Evolutionary conservation across 1,284 basidiomycete species (phyloP).

Genomic region (Leccinum pachyderme): DNA sequence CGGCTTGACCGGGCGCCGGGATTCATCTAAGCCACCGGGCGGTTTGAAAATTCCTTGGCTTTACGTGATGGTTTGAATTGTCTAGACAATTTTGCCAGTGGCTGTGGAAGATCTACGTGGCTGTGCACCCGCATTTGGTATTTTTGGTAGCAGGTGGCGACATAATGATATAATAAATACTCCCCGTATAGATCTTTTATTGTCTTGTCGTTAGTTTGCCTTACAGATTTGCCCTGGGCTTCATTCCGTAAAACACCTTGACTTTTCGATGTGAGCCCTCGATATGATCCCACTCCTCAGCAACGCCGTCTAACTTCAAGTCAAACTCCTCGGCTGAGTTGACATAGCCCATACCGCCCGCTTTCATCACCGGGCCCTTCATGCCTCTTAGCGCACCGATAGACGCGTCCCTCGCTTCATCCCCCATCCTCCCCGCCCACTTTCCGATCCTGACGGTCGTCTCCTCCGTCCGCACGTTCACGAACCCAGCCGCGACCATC

Average conservation of each 20-base stretch:
- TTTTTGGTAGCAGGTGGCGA: no score
- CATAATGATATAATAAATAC: neutral
- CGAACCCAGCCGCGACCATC: constrained; percentile 13
- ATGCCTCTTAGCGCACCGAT: constrained; percentile 20
- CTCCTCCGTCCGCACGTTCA: constrained; percentile 2
- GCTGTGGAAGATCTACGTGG: neutral
- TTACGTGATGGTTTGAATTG: no score
- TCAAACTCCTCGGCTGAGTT: constrained; percentile 18
- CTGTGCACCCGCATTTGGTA: constrained; percentile 63
- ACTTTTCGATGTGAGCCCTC: constrained; percentile 12
- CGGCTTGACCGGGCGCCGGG: neutral
- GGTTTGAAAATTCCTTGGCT: neutral
- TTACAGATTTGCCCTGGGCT: neutral
- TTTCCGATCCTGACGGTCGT: constrained; percentile 8
- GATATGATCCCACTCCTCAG: constrained; percentile 21
- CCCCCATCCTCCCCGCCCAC: constrained; percentile 15
- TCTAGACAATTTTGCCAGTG: no score
- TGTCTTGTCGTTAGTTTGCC: neutral
- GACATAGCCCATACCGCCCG: constrained; percentile 15
- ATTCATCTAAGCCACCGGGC: neutral
- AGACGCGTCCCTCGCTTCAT: constrained; percentile 12
- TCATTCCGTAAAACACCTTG: constrained; percentile 12
- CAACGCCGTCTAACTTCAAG: constrained; percentile 8
- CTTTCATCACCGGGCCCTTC: constrained; percentile 19
- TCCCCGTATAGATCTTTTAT: neutral